phyloP scores from a whole-genome alignment of 345 rosid species.

The Conringia planisiliqua region DNA sequence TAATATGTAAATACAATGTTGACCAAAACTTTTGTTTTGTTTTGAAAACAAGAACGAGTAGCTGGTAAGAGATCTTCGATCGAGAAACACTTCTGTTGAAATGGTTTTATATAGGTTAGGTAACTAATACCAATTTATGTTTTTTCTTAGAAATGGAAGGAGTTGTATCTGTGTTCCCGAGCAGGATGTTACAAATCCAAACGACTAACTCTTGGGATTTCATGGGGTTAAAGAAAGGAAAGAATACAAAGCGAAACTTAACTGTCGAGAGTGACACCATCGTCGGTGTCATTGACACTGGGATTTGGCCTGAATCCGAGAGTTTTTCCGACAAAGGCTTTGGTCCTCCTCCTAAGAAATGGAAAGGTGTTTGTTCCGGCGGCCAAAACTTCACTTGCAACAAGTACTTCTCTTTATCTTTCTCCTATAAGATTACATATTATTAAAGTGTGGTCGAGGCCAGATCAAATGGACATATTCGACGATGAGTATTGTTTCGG shows the following conservation, averaged over 20 bases:
- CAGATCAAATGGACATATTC: too few relatives aligned
- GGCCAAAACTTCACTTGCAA: slow-evolving; percentile 53
- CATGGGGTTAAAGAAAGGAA: slow-evolving; percentile 40
- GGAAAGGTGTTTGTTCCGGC: slow-evolving; percentile 51
- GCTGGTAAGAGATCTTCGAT: slow-evolving; percentile 31
- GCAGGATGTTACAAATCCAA: slow-evolving; percentile 16
- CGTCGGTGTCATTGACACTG: slow-evolving; percentile 42
- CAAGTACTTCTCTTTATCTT: slow-evolving; percentile 27
- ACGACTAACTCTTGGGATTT: slow-evolving; percentile 64
- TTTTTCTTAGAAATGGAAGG: slow-evolving; percentile 36
- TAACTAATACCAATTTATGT: neutral
- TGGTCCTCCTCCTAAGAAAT: slow-evolving; percentile 47
- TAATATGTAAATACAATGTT: too few relatives aligned
- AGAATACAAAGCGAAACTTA: neutral
- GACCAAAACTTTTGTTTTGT: too few relatives aligned
- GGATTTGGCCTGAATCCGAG: slow-evolving; percentile 54
- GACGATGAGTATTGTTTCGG: neutral
- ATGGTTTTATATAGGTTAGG: neutral
- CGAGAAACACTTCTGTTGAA: neutral
- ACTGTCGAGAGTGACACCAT: slow-evolving; percentile 35
- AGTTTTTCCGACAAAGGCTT: slow-evolving; percentile 48
- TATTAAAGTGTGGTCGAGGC: too few relatives aligned
- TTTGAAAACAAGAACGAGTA: slow-evolving; percentile 41
- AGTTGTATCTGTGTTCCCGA: slow-evolving; percentile 52
- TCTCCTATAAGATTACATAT: neutral